Conservation (phyloP, 345 rosid species). For the Bruguiera sexangula region DNA sequence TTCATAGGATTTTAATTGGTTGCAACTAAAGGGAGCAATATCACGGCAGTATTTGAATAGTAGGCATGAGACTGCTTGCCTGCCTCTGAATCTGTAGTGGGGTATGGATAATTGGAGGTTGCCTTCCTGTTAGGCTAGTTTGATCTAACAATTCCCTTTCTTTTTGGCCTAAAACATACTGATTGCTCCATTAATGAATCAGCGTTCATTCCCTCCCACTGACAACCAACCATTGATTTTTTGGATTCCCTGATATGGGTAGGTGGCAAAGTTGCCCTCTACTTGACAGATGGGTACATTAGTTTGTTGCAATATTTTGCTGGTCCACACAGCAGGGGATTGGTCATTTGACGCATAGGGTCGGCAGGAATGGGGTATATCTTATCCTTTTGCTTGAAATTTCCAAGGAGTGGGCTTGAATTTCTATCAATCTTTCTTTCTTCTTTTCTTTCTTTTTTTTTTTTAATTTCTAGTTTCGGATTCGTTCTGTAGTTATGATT, state of each 20-base stretch:
- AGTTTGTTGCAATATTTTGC: not conserved
- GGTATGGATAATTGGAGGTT: conserved; percentile 9
- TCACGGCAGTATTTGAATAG: conserved; percentile 12
- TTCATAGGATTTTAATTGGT: not conserved
- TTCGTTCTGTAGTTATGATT: not conserved
- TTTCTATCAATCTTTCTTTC: not conserved
- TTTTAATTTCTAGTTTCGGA: not conserved
- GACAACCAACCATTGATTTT: conserved; percentile 3
- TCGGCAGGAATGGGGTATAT: conserved; percentile 12
- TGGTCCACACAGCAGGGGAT: no score
- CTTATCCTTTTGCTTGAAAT: not conserved
- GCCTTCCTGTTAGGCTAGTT: conserved; percentile 7
- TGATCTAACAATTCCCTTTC: not conserved
- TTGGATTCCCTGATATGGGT: no score
- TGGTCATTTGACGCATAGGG: not conserved
- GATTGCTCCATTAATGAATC: conserved; percentile 6
- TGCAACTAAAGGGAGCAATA: not conserved
- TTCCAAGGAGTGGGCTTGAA: conserved; percentile 23
- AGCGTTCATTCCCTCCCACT: not conserved
- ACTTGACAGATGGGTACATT: not conserved
- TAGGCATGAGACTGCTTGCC: not conserved
- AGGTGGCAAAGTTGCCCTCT: not conserved
- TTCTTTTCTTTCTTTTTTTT: conserved; percentile 5
- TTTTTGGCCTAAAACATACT: conserved; percentile 16
- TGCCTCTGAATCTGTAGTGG: conserved; percentile 25